Conservation (phyloP, 2,329 filamentous ascomycete genomes). For the Westerdykella sp. region DNA sequence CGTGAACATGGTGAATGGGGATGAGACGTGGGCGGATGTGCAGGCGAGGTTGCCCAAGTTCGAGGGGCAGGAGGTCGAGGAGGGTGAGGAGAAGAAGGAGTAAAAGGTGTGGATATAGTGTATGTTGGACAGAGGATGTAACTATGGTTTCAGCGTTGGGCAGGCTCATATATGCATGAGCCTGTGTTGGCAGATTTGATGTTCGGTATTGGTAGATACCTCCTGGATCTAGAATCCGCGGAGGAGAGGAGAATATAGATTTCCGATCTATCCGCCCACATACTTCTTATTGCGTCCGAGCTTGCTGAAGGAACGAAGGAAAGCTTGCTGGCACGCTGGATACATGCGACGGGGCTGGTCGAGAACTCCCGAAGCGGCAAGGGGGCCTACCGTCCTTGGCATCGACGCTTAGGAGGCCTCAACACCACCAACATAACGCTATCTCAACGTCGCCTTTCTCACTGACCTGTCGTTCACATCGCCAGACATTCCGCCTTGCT, state of each 20-base stretch:
- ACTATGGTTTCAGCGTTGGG: too few relatives aligned
- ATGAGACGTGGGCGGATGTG: constrained; percentile 64
- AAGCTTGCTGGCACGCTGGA: too few relatives aligned
- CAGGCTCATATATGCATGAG: too few relatives aligned
- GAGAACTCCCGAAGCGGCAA: too few relatives aligned
- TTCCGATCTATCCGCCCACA: too few relatives aligned
- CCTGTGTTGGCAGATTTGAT: too few relatives aligned
- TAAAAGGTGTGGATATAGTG: background rate
- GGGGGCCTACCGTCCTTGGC: background rate
- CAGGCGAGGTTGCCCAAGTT: constrained; percentile 75
- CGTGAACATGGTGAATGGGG: constrained; percentile 55
- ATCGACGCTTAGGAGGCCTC: background rate
- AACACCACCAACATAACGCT: background rate
- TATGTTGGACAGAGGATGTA: background rate
- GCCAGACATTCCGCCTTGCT: background rate
- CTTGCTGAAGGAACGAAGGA: too few relatives aligned
- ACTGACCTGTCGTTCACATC: background rate
- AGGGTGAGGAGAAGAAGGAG: constrained; percentile 1
- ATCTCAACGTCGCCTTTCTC: background rate
- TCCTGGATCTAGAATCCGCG: too few relatives aligned
- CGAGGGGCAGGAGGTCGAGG: constrained; percentile 45
- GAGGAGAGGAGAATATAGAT: too few relatives aligned
- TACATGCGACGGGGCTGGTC: too few relatives aligned
- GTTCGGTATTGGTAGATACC: too few relatives aligned
- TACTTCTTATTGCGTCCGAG: too few relatives aligned